Percentiles rank a stretch among this genome's conserved stretches.
phyloP scores from a whole-genome alignment of 140 eudicot genomes.

The Oenanthe javanica region DNA sequence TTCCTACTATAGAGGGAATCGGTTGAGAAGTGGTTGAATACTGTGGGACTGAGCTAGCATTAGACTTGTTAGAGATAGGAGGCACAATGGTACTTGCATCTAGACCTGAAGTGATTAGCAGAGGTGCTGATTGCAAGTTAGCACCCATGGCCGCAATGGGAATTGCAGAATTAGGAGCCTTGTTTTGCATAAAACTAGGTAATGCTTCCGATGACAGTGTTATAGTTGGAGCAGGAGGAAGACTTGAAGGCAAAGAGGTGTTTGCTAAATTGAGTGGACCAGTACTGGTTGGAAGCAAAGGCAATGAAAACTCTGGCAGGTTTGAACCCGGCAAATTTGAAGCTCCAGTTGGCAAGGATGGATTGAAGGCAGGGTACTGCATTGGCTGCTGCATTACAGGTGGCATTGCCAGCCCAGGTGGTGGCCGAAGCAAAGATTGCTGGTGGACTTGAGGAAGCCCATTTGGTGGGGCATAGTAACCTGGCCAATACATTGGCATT shows the following conservation, averaged over 20 bases:
- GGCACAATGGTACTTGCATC: conserved; percentile 16
- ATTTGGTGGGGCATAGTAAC: conserved; percentile 25
- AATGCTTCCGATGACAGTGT: conserved; percentile 11
- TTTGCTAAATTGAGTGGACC: neutral
- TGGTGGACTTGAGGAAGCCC: conserved; percentile 23
- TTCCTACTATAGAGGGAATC: conserved; percentile 1
- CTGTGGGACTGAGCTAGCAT: neutral
- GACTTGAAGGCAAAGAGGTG: conserved; percentile 8
- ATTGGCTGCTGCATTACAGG: conserved; percentile 25
- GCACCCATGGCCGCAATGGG: conserved; percentile 6
- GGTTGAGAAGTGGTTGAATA: conserved; percentile 13
- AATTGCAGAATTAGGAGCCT: conserved; percentile 15
- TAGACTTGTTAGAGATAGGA: conserved; percentile 11
- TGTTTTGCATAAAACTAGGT: conserved; percentile 12
- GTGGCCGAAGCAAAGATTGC: conserved; percentile 27
- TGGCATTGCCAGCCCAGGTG: conserved; percentile 24
- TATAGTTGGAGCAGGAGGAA: conserved; percentile 21
- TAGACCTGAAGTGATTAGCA: neutral
- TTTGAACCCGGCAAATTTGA: conserved; percentile 14
- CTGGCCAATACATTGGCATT: conserved; percentile 33
- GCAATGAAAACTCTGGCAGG: neutral
- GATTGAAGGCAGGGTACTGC: conserved; percentile 16
- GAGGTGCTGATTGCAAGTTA: conserved; percentile 12
- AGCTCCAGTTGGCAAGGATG: conserved; percentile 17
- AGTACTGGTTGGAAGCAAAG: conserved; percentile 11